Conservation (phyloP, 2,329 filamentous ascomycete species). For the Hawksworthiomyces lignivorus region DNA sequence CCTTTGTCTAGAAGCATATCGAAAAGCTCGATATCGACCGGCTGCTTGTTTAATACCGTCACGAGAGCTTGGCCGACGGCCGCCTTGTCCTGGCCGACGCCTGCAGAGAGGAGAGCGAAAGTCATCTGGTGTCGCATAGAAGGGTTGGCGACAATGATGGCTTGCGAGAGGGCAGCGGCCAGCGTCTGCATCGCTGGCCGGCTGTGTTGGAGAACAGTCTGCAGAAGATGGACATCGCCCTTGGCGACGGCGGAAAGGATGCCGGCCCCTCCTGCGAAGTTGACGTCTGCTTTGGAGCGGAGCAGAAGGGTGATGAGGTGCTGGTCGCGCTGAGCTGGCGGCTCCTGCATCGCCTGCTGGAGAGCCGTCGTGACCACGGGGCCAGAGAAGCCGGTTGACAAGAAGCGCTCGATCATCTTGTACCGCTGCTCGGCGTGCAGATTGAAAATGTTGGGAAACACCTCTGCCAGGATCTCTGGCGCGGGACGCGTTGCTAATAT, state of each 20-base stretch:
- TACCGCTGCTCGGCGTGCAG: constrained; percentile 36
- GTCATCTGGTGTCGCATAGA: constrained; percentile 38
- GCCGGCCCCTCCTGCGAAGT: constrained; percentile 43
- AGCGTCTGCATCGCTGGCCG: constrained; percentile 37
- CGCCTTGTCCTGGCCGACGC: constrained; percentile 28
- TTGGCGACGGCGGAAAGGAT: constrained; percentile 41
- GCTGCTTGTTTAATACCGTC: constrained; percentile 33
- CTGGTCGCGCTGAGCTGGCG: constrained; percentile 39
- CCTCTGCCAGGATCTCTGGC: constrained; percentile 36
- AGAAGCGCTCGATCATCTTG: constrained; percentile 41
- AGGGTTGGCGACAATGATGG: constrained; percentile 37
- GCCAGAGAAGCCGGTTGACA: constrained; percentile 39
- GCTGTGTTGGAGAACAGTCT: constrained; percentile 35
- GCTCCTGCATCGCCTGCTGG: constrained; percentile 44
- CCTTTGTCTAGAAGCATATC: constrained; percentile 42
- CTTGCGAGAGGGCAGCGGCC: constrained; percentile 38
- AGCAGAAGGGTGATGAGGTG: constrained; percentile 45
- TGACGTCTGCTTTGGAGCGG: constrained; percentile 44
- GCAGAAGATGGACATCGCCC: constrained; percentile 38
- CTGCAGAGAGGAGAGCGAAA: constrained; percentile 36
- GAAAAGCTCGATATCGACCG: constrained; percentile 43
- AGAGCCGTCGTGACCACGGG: constrained; percentile 41
- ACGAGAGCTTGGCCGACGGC: constrained; percentile 36
- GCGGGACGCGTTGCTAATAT: constrained; percentile 41
- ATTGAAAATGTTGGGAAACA: constrained; percentile 41